Base-by-base conservation (phyloP, 139 green algal genomes). In the Pleodorina starrii region DNA sequence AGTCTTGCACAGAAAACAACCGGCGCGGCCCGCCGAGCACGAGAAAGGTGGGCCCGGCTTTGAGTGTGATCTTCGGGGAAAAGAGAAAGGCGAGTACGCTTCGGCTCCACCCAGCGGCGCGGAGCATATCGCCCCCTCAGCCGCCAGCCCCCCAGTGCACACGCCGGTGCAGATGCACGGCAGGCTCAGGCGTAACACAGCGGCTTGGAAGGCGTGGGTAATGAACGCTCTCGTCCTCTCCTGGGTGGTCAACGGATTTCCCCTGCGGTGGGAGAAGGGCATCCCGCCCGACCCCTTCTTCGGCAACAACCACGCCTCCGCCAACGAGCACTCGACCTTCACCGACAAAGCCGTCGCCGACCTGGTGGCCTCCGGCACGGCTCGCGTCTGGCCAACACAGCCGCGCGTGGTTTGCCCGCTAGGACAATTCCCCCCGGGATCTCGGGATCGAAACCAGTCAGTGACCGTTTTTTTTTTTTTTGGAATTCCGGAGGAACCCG, bases 381-480 rank as follows among this genome's bases (percentile, higher is more conserved):
- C 59, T 9, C 27, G 5, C 0, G 14, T 17, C 3, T n/a, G 19
- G 27, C 12, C 27, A 1, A n/a, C 19, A 2, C 9, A 32, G 27
- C 80, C 80, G 0, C 59, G 29, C 16, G 59, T 86, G 42, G 42
- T 76, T n/a, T 86, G 80, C 59, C 59, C 80, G 0, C 42, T 86
- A 2, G 80, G n/a, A n/a, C n/a, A n/a, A n/a, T n/a, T n/a, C n/a
- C n/a, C n/a, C n/a, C n/a, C n/a, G n/a, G n/a, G n/a, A n/a, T n/a
- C n/a, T n/a, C n/a, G n/a, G n/a, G n/a, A n/a, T n/a, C n/a, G n/a
- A n/a, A n/a, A n/a, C n/a, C n/a, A n/a, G n/a, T n/a, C n/a, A n/a
- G n/a, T n/a, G n/a, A n/a, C n/a, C n/a, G n/a, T n/a, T n/a, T n/a
- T n/a, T n/a, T n/a, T n/a, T n/a, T n/a, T n/a, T n/a, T n/a, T n/a